phyloP scores from a whole-genome alignment of 2,329 filamentous ascomycete species.

The Aspergillus pseudoviridinutans region DNA sequence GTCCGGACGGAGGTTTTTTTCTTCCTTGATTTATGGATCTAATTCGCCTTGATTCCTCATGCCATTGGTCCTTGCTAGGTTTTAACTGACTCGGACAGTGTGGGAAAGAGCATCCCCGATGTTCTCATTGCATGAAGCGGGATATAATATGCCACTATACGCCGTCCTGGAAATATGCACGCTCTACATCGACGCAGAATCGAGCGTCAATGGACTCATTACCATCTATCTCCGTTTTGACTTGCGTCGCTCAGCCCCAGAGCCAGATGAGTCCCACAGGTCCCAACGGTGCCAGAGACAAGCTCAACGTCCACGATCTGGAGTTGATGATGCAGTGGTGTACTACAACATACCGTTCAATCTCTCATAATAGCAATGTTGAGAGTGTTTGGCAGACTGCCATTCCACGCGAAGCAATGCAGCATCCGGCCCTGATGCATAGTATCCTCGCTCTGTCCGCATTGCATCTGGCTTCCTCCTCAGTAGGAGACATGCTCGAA shows the following conservation, averaged over 20 bases:
- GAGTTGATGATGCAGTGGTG: slow-evolving; percentile 36
- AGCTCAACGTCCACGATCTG: slow-evolving; percentile 26
- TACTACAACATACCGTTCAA: slow-evolving; percentile 29
- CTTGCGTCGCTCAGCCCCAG: slow-evolving; percentile 4
- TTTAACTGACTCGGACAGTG: slow-evolving; percentile 12
- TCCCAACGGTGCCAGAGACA: not conserved
- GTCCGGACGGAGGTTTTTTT: not conserved
- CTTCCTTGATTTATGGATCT: not conserved
- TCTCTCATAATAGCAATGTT: slow-evolving; percentile 21
- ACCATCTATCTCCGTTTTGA: slow-evolving; percentile 6
- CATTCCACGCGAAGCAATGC: slow-evolving; percentile 28
- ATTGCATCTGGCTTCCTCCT: slow-evolving; percentile 26
- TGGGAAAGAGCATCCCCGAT: slow-evolving; percentile 12
- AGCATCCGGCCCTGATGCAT: slow-evolving; percentile 29
- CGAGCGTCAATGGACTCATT: slow-evolving; percentile 6
- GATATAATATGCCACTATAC: slow-evolving; percentile 14
- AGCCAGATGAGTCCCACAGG: slow-evolving; percentile 6
- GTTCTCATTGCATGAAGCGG: slow-evolving; percentile 12
- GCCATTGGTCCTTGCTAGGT: not conserved
- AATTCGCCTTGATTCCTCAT: not conserved
- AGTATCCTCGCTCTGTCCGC: slow-evolving; percentile 34
- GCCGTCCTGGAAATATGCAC: slow-evolving; percentile 11
- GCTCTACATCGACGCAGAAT: slow-evolving; percentile 8
- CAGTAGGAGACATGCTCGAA: slow-evolving; percentile 13
- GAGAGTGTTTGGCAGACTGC: slow-evolving; percentile 29